Evolutionary conservation across 192 early-diverging fungal genomes (phyloP).

Genomic region (Chytriomyces sp.): DNA sequence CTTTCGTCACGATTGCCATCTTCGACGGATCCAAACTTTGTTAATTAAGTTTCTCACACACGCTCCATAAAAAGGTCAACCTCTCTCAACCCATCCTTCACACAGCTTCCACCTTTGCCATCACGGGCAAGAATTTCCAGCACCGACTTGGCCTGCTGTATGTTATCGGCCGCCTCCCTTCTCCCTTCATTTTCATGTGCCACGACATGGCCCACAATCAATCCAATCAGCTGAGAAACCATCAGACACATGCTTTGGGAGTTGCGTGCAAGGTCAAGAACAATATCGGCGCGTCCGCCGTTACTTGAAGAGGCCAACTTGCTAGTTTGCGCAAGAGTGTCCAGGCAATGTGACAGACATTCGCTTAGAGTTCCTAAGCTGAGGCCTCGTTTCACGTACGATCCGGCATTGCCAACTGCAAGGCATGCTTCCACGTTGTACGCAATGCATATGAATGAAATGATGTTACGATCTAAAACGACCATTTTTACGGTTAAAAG

Average conservation of each 20-base stretch:
- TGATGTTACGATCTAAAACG: constrained; percentile 20
- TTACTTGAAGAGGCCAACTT: not conserved
- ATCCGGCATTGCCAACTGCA: constrained; percentile 11
- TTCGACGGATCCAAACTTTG: not conserved
- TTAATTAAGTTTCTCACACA: not conserved
- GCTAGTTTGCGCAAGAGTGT: constrained; percentile 8
- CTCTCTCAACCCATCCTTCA: constrained; percentile 7
- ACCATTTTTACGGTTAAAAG: not conserved
- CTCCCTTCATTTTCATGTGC: constrained; percentile 23
- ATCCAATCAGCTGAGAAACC: constrained; percentile 17
- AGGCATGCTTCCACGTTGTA: constrained; percentile 25
- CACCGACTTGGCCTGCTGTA: constrained; percentile 18
- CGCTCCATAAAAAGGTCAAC: not conserved
- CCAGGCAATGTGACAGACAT: not conserved
- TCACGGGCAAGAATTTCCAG: constrained; percentile 16
- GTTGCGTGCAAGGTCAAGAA: not conserved
- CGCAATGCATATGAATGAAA: constrained; percentile 18
- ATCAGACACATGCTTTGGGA: constrained; percentile 1
- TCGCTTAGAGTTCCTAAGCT: constrained; percentile 10
- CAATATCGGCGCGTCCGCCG: not conserved
- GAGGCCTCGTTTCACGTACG: constrained; percentile 3
- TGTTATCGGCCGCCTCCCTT: constrained; percentile 21
- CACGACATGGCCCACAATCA: constrained; percentile 16
- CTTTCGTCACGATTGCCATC: not conserved
- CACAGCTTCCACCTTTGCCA: constrained; percentile 3